Evolutionary conservation across 257 asterid genomes (phyloP), one percentile per base, ranked within the genome.

Genomic region (Ophiorrhiza pumila): DNA sequence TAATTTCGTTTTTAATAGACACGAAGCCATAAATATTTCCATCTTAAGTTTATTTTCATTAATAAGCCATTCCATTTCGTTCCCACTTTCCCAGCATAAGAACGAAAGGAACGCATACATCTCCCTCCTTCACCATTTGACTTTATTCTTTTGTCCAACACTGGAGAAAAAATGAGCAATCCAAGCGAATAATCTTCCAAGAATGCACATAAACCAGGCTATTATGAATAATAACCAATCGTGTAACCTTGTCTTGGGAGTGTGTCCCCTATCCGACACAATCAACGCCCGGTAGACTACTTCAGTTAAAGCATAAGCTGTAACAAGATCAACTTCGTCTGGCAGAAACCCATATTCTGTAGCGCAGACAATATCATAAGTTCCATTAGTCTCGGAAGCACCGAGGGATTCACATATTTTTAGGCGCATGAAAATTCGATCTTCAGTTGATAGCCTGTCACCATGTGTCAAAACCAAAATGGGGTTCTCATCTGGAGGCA

Each of bases 301-400:
- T 75, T 79, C 83, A 7, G 61, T 63, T 7, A 79, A 15, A 46
- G 83, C 76, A 58, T 62, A 79, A 10, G 80, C 77, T 37, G 83
- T 70, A 1, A 79, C 73, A 9, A 76, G 80, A 37, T 79, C 83
- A 35, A 52, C 63, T 56, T 80, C 81, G 25, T 73, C 73, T 5
- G 83, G 73, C 7, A 73, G 61, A 56, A 76, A 72, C 56, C 81
- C 84, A 39, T 68, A 72, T 67, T 76, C 81, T 49, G 81, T 76
- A 12, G 74, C 68, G 20, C 84, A 76, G 11, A 76, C 81, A 27
- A 76, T 73, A 61, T 80, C 83, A 58, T 71, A 76, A 2, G 77
- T 69, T 25, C 78, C 83, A 18, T 39, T 58, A 9, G 71, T 72
- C 66, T 76, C 80, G 35, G 76, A 72, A 11, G 76, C 4, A 12